Evolutionary conservation across 148 eudicot species (phyloP).

Genomic region (Vaccinium darrowii): DNA sequence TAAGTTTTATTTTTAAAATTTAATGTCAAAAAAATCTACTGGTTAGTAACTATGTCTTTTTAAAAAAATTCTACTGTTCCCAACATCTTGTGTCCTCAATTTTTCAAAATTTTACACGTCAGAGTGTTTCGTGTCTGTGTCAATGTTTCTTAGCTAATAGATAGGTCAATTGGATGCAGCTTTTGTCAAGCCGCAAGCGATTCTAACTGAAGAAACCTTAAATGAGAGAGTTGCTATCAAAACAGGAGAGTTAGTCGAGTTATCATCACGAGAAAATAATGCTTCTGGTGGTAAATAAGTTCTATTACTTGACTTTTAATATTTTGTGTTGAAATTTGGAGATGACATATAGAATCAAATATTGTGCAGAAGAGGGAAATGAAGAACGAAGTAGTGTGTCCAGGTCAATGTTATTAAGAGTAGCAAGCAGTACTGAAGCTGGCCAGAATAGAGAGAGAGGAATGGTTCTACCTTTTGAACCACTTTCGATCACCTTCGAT

Average conservation of each 20-base stretch:
- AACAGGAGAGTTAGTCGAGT: constrained; percentile 20
- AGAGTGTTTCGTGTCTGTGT: not conserved
- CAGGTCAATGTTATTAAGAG: constrained; percentile 29
- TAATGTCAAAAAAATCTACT: not conserved
- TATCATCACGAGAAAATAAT: constrained; percentile 23
- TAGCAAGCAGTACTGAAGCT: constrained; percentile 20
- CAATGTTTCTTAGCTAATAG: not conserved
- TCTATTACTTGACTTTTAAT: not conserved
- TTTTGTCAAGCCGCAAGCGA: constrained; percentile 31
- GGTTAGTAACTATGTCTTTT: not conserved
- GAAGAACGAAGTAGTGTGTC: constrained; percentile 22
- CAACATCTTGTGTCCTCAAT: not conserved
- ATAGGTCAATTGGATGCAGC: constrained; percentile 30
- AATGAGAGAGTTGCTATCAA: constrained; percentile 25
- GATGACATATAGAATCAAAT: not conserved
- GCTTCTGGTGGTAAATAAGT: constrained; percentile 22
- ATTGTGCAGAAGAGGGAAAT: constrained; percentile 20
- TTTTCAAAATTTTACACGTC: not conserved
- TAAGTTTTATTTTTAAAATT: not conserved
- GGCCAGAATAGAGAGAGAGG: constrained; percentile 29
- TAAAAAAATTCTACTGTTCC: not conserved
- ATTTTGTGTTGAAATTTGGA: not conserved
- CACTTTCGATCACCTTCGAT: constrained; percentile 40
- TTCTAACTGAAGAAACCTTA: constrained; percentile 37
- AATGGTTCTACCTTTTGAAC: constrained; percentile 45